Conservation (phyloP, 768 basidiomycete species). For the Boletus patriciae region DNA sequence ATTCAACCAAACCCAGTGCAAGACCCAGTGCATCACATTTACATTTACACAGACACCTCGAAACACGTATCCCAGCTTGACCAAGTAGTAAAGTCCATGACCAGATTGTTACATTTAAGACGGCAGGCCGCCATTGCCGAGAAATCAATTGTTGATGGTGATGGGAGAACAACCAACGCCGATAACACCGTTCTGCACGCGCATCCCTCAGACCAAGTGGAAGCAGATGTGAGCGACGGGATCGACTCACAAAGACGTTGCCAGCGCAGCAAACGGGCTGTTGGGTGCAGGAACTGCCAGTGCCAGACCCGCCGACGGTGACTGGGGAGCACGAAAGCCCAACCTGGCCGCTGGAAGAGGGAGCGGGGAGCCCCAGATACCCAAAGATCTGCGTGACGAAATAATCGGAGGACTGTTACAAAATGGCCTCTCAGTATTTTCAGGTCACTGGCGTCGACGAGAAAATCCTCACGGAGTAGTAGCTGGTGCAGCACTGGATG, state of each 20-base stretch:
- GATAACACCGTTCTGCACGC: not conserved
- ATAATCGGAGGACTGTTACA: not conserved
- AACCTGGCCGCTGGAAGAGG: not conserved
- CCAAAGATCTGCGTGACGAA: not conserved
- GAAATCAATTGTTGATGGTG: not conserved
- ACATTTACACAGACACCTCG: not conserved
- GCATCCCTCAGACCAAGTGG: not conserved
- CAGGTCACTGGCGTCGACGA: not conserved
- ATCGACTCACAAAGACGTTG: not conserved
- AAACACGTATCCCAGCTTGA: not conserved
- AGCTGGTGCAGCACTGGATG: conserved; percentile 17
- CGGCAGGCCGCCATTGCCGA: not conserved
- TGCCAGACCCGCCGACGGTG: not conserved
- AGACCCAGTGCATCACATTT: not conserved
- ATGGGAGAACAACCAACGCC: not conserved
- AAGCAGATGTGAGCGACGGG: not conserved
- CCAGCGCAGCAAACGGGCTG: conserved; percentile 7
- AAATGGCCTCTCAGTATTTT: not conserved
- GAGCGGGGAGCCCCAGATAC: not conserved
- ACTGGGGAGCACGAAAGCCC: conserved; percentile 1
- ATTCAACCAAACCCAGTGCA: too few relatives aligned
- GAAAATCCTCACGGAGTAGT: not conserved
- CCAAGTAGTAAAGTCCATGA: not conserved
- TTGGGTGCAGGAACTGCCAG: not conserved
- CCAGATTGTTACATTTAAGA: not conserved